A percentile compares a stretch with the other conserved stretches of the same genome.
Conservation (phyloP, 768 basidiomycete species). For the Hypsizygus marmoreus region DNA sequence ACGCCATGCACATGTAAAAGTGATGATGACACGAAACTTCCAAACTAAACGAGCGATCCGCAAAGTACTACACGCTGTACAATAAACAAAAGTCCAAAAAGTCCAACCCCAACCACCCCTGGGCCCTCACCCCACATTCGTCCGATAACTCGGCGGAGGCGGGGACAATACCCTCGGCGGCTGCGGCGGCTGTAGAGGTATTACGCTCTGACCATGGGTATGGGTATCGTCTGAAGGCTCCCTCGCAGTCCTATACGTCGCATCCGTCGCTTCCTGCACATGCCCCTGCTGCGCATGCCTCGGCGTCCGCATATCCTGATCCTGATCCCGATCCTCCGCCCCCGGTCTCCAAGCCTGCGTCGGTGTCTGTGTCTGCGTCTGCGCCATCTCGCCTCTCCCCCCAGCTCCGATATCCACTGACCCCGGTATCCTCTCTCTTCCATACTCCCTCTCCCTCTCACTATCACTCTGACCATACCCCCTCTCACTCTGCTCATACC, state of each 20-base stretch:
- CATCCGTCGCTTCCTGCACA: slow-evolving; percentile 21
- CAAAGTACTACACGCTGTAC: too few species aligned
- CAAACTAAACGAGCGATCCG: too few species aligned
- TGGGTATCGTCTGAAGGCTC: slow-evolving; percentile 15
- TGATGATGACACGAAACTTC: too few species aligned
- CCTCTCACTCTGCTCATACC: too few species aligned
- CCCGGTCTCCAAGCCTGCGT: too few species aligned
- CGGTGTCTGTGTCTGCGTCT: slow-evolving; percentile 1
- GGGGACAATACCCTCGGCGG: slow-evolving; percentile 5
- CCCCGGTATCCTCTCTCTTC: background rate
- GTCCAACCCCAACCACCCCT: too few species aligned
- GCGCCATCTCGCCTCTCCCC: slow-evolving; percentile 3
- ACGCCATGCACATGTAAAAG: too few species aligned
- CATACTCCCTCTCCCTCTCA: too few species aligned
- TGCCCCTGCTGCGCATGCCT: slow-evolving; percentile 19
- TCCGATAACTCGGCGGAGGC: slow-evolving; percentile 14
- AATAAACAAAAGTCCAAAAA: too few species aligned
- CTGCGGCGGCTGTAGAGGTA: background rate
- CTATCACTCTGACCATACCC: too few species aligned
- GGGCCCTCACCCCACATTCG: background rate
- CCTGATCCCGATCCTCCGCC: slow-evolving; percentile 1
- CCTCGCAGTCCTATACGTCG: slow-evolving; percentile 24
- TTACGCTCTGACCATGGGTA: background rate
- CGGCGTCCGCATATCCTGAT: background rate
- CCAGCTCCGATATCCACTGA: too few species aligned